A percentile compares a stretch with the other conserved stretches of the same genome.
Conservation (phyloP, 345 rosid species). For the Ceriops decandra region DNA sequence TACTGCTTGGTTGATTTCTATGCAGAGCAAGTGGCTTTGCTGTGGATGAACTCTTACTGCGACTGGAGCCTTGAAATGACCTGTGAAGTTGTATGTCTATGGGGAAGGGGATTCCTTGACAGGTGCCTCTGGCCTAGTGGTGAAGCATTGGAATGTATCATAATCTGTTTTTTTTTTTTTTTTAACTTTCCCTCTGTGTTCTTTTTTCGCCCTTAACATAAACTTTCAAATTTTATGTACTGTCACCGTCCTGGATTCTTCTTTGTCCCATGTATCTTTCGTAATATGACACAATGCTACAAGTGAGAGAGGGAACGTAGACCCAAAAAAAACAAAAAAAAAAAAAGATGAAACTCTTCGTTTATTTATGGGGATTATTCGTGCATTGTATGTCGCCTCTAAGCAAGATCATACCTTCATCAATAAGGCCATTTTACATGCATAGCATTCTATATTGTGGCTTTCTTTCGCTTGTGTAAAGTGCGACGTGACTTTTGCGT, state of each 20-base stretch:
- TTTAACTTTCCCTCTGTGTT: background rate
- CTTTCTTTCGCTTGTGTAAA: no score
- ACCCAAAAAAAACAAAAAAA: no score
- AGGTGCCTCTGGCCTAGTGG: background rate
- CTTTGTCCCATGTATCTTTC: no score
- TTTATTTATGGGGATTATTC: background rate
- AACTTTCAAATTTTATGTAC: no score
- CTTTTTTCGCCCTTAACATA: background rate
- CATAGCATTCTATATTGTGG: no score
- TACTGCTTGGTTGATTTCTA: background rate
- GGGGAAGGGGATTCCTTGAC: background rate
- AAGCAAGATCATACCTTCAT: background rate
- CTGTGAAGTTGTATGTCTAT: background rate
- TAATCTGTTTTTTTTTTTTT: no score
- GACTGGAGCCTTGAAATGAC: background rate
- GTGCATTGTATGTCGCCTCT: background rate
- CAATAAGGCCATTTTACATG: no score
- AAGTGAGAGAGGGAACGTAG: background rate
- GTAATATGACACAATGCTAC: background rate
- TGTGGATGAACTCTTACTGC: conserved; percentile 1
- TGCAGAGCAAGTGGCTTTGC: conserved; percentile 20
- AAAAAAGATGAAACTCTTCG: background rate
- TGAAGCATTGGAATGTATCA: conserved; percentile 2
- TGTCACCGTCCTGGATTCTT: no score
- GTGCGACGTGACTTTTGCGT: no score